These are phyloP conservation scores for Inonotus obliquus DNA, from an alignment of 1,284 basidiomycete genomes.

Conservation along the genomic window DNA sequence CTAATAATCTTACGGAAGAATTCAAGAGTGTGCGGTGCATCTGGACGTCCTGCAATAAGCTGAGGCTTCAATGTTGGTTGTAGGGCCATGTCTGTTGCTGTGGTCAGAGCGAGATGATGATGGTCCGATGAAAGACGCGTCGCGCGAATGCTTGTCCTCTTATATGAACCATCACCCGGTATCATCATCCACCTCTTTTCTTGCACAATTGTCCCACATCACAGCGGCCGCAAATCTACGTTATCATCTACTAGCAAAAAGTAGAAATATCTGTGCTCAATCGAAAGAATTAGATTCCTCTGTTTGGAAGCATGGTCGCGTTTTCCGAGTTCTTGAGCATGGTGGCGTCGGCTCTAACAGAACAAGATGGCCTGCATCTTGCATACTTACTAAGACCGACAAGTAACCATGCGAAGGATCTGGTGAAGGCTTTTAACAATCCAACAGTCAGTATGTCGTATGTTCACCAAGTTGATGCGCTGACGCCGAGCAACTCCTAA, in stretches of 20 bases:
- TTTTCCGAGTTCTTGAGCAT: slow-evolving; percentile 60
- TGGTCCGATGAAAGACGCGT: neutral
- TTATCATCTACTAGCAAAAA: neutral
- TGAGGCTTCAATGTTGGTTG: slow-evolving; percentile 74
- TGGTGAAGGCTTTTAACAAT: slow-evolving; percentile 67
- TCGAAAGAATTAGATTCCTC: neutral
- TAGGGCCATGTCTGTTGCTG: slow-evolving; percentile 60
- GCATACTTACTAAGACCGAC: slow-evolving; percentile 70
- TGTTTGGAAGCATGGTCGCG: too few relatives aligned
- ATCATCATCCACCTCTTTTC: neutral
- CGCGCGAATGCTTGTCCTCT: neutral
- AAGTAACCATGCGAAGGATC: slow-evolving; percentile 65
- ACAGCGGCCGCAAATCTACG: neutral
- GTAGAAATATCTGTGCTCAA: neutral
- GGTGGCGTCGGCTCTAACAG: slow-evolving; percentile 53
- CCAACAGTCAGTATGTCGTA: slow-evolving; percentile 46
- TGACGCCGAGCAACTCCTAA: slow-evolving; percentile 14
- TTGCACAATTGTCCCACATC: neutral
- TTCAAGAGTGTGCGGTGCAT: slow-evolving; percentile 81
- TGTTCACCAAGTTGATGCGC: neutral
- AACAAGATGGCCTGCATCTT: slow-evolving; percentile 63
- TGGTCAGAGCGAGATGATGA: neutral
- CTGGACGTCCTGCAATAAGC: slow-evolving; percentile 58
- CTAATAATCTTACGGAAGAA: slow-evolving; percentile 51
- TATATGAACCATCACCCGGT: neutral